These are phyloP conservation scores for Aspergillus haitiensis DNA, from an alignment of 495 filamentous ascomycete genomes.

Conservation along the genomic window DNA sequence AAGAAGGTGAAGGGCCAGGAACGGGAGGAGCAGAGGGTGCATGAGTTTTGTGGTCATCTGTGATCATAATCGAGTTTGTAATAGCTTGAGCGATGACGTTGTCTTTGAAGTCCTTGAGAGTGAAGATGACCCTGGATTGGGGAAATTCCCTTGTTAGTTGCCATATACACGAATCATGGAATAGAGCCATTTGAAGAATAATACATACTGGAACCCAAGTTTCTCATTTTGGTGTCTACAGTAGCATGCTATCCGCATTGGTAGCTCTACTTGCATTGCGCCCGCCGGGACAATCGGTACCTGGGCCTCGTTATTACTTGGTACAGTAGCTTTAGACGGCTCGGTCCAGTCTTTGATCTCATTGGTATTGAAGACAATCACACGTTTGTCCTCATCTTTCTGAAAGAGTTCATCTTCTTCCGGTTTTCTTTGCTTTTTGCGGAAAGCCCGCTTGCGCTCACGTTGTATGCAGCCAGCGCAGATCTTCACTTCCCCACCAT, in stretches of 20 bases:
- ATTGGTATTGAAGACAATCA: constrained; percentile 91
- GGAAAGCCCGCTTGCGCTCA: constrained; percentile 80
- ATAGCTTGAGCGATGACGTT: constrained; percentile 80
- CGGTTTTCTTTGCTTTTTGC: constrained; percentile 85
- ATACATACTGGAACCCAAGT: constrained; percentile 70
- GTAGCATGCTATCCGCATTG: constrained; percentile 97
- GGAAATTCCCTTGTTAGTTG: constrained; percentile 14
- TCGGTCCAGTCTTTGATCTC: constrained; percentile 85
- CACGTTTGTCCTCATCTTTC: constrained; percentile 71
- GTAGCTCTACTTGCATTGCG: constrained; percentile 72
- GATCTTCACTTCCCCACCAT: constrained; percentile 83
- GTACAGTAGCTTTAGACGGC: constrained; percentile 43
- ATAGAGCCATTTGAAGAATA: background rate
- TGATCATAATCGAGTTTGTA: constrained; percentile 86
- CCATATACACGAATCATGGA: constrained; percentile 2
- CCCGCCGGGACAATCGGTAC: constrained; percentile 52
- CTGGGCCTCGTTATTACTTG: constrained; percentile 30
- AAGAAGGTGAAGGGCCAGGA: constrained; percentile 37
- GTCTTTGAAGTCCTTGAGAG: constrained; percentile 74
- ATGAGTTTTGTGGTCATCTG: constrained; percentile 93
- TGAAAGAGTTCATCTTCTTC: constrained; percentile 82
- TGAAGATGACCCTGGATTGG: constrained; percentile 73
- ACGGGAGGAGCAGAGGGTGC: constrained; percentile 43
- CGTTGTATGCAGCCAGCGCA: constrained; percentile 79
- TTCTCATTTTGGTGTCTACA: constrained; percentile 94